phyloP scores from a whole-genome alignment of 768 basidiomycete species.

The Trametes meyenii region DNA sequence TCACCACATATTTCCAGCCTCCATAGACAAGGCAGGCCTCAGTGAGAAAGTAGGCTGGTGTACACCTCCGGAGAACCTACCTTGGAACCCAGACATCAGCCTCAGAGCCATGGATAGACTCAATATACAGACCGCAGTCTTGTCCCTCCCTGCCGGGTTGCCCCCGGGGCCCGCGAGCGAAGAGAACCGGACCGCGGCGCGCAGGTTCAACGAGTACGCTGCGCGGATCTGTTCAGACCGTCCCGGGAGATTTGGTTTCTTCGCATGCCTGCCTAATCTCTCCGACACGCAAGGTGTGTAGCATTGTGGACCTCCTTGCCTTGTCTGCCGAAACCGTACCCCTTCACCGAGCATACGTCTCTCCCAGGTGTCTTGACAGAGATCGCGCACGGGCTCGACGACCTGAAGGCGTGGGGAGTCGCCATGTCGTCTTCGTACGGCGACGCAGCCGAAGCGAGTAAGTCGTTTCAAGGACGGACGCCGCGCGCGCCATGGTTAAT shows the following conservation, averaged over 20 bases:
- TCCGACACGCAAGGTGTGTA: conserved; percentile 3
- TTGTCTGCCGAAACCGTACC: no score
- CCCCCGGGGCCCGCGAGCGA: conserved; percentile 41
- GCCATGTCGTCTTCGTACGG: conserved; percentile 72
- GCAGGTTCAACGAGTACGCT: conserved; percentile 51
- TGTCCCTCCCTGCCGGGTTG: conserved; percentile 66
- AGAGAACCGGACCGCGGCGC: conserved; percentile 43
- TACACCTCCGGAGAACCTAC: conserved; percentile 63
- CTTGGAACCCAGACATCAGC: conserved; percentile 64
- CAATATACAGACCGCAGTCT: conserved; percentile 59
- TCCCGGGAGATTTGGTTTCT: conserved; percentile 67
- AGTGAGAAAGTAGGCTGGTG: conserved; percentile 59
- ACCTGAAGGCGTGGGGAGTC: conserved; percentile 64
- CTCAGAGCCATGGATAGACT: conserved; percentile 64
- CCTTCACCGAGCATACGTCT: not conserved
- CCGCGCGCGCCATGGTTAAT: not conserved
- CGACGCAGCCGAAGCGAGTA: conserved; percentile 55
- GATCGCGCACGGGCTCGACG: conserved; percentile 62
- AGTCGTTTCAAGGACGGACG: conserved; percentile 14
- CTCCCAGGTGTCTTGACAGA: conserved; percentile 57
- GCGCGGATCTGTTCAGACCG: conserved; percentile 50
- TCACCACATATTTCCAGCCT: conserved; percentile 70
- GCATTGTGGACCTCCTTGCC: not conserved
- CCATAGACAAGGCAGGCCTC: conserved; percentile 47
- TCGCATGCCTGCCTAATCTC: conserved; percentile 58